phyloP scores from a whole-genome alignment of 2,329 filamentous ascomycete genomes.

The Fusarium luffae region DNA sequence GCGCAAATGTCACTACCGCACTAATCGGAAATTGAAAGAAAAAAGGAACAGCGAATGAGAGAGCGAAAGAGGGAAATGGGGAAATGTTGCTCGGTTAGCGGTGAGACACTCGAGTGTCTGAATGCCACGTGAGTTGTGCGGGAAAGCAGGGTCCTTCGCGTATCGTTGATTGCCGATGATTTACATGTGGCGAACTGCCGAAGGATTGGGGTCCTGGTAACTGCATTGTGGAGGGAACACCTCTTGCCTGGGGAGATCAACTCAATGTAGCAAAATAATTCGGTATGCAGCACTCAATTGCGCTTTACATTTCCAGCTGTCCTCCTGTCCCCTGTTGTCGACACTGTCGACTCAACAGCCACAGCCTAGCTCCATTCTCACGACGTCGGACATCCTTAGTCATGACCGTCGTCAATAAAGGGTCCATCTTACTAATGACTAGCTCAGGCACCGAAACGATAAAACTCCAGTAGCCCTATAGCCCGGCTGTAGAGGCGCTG shows the following conservation, averaged over 20 bases:
- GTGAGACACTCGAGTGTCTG: neutral
- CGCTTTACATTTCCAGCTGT: neutral
- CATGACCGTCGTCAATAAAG: neutral
- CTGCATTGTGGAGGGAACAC: neutral
- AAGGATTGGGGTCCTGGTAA: neutral
- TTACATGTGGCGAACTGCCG: neutral
- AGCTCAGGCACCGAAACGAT: conserved; percentile 9
- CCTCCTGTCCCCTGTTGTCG: neutral
- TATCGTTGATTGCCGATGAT: neutral
- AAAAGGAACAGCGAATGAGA: neutral
- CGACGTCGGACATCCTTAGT: too few species aligned
- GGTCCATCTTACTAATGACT: neutral
- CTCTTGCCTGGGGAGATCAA: neutral
- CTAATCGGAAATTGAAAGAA: conserved; percentile 2
- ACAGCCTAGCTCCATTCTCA: neutral
- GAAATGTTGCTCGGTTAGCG: neutral
- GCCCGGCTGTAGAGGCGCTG: conserved; percentile 1
- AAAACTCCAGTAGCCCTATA: conserved; percentile 7
- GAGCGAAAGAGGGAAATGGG: neutral
- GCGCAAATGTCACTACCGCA: neutral
- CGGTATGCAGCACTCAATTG: neutral
- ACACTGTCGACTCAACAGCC: neutral
- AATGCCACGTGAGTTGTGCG: neutral
- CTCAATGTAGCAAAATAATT: too few species aligned
- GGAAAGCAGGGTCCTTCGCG: neutral